Evolutionary conservation across 2,329 filamentous ascomycete species (phyloP).

Genomic region (Monosporascus sp.): DNA sequence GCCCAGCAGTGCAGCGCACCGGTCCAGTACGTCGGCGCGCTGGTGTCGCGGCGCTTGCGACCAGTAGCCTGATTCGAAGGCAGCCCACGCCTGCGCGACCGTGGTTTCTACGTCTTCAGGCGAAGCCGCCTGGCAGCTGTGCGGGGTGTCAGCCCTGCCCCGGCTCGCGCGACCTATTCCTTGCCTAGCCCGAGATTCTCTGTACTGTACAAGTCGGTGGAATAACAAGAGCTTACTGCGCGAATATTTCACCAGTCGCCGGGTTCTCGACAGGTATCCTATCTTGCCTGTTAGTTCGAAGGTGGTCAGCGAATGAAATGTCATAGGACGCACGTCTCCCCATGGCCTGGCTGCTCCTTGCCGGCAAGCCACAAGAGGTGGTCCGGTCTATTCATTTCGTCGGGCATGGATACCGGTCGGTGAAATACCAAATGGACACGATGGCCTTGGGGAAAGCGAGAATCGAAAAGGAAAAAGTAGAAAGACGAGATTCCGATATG

Average conservation of each 20-base stretch:
- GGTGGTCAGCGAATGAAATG: constrained; percentile 2
- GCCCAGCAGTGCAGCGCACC: constrained; percentile 49
- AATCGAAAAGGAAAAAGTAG: no score
- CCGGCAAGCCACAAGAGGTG: constrained; percentile 36
- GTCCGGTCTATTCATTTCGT: constrained; percentile 12
- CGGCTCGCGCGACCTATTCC: neutral
- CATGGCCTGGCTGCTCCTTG: constrained; percentile 32
- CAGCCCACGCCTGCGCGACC: constrained; percentile 35
- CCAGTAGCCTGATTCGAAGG: constrained; percentile 49
- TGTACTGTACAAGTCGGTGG: neutral
- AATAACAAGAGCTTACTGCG: constrained; percentile 31
- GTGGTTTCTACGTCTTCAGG: constrained; percentile 35
- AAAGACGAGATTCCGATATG: no score
- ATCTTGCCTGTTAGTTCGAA: constrained; percentile 7
- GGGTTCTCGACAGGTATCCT: constrained; percentile 51
- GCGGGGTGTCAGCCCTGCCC: neutral
- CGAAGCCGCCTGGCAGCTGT: constrained; percentile 44
- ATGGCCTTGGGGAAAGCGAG: neutral
- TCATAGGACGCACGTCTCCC: constrained; percentile 37
- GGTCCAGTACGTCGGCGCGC: constrained; percentile 58
- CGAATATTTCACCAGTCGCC: constrained; percentile 45
- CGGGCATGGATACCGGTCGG: neutral
- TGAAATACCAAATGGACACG: no score
- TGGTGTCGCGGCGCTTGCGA: constrained; percentile 49
- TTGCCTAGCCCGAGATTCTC: neutral